A percentile compares a stretch with the other conserved stretches of the same genome.
Conservation (phyloP, 2,329 filamentous ascomycete species). For the Colletotrichum eremochloae region DNA sequence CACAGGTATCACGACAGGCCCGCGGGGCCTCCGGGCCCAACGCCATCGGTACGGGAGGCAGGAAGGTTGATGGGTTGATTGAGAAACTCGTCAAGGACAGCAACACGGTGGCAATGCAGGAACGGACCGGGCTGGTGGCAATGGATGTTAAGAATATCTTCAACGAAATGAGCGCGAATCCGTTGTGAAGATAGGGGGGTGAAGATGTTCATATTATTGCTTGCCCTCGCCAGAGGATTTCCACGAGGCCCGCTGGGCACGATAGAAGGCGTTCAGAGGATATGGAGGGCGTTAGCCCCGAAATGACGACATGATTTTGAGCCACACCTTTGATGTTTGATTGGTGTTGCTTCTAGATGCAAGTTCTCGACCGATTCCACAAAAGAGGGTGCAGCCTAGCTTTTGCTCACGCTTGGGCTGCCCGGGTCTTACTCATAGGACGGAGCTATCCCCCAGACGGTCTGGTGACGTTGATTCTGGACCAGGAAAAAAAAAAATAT, state of each 20-base stretch:
- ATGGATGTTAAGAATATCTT: slow-evolving; percentile 75
- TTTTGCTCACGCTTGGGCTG: neutral
- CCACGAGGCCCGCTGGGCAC: slow-evolving; percentile 21
- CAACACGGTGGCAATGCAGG: slow-evolving; percentile 72
- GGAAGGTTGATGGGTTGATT: slow-evolving; percentile 62
- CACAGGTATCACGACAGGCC: slow-evolving; percentile 50
- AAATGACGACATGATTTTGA: slow-evolving; percentile 39
- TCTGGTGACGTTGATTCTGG: no score
- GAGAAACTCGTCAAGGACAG: slow-evolving; percentile 72
- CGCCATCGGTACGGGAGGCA: slow-evolving; percentile 46
- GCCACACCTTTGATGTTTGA: neutral
- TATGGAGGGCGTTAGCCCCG: slow-evolving; percentile 29
- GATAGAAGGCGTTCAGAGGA: slow-evolving; percentile 41
- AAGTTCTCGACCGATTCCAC: no score
- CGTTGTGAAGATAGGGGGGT: slow-evolving; percentile 5
- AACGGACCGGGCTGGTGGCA: slow-evolving; percentile 73
- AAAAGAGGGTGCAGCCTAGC: neutral
- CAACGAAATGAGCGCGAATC: slow-evolving; percentile 53
- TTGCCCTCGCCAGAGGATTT: slow-evolving; percentile 25
- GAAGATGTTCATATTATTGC: slow-evolving; percentile 12
- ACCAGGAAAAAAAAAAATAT: no score
- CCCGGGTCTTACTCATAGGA: neutral
- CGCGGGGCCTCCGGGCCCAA: slow-evolving; percentile 46
- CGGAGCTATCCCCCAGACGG: neutral
- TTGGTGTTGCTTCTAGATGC: neutral